These are phyloP conservation scores for Candida sakaeoensis DNA, from an alignment of 805 yeast genomes.

Conservation along the genomic window DNA sequence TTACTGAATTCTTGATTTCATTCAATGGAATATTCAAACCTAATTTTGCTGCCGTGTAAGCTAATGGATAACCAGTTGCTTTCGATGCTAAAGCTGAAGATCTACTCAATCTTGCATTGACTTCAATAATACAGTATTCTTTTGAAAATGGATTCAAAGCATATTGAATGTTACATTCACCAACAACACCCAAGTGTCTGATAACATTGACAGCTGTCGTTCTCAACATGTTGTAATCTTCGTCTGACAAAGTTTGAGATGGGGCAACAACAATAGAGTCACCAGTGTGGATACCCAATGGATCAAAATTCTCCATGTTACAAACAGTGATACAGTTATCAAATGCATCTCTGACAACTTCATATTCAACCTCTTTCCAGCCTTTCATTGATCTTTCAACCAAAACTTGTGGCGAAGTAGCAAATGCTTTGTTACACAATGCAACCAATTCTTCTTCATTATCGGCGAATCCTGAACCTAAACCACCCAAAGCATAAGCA, in stretches of 20 bases:
- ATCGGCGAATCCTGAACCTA: constrained; percentile 96
- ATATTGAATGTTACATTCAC: constrained; percentile 98
- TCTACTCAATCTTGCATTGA: constrained; percentile 94
- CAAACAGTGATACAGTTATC: constrained; percentile 98
- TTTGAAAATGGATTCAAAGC: constrained; percentile 90
- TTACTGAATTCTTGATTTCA: constrained; percentile 89
- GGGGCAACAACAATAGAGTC: constrained; percentile 99
- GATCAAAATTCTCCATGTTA: constrained; percentile 99
- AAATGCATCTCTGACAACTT: constrained; percentile 95
- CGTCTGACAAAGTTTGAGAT: constrained; percentile 94
- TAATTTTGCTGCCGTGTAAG: constrained; percentile 95
- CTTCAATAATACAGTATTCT: constrained; percentile 97
- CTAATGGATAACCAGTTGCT: constrained; percentile 98
- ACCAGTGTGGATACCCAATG: constrained; percentile 98
- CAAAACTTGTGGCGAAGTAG: constrained; percentile 92
- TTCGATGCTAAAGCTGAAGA: constrained; percentile 99
- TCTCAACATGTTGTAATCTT: constrained; percentile 96
- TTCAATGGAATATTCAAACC: constrained; percentile 90
- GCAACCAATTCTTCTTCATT: constrained; percentile 78
- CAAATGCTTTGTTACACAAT: constrained; percentile 87
- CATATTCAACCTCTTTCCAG: constrained; percentile 98
- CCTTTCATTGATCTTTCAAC: constrained; percentile 98
- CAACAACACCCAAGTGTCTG: constrained; percentile 97
- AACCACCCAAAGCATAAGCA: constrained; percentile 95
- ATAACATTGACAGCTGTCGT: constrained; percentile 96